Percentiles rank a stretch among this genome's conserved stretches.
Conservation (phyloP, 2,329 filamentous ascomycete genomes). For the Ambrosiella beaveri region DNA sequence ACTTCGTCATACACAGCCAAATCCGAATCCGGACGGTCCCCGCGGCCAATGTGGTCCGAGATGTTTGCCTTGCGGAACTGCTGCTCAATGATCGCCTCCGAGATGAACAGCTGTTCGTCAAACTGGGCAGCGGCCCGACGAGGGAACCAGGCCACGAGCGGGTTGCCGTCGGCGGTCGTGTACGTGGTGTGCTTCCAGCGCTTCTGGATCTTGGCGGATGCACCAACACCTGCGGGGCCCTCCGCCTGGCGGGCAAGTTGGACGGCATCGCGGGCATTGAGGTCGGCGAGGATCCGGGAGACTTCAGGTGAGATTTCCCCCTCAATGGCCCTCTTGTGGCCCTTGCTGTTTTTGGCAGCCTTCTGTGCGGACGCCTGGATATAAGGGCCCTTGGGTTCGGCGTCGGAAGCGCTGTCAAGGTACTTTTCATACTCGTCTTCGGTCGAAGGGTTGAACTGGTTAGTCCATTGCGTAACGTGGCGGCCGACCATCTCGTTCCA, state of each 20-base stretch:
- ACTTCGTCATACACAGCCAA: conserved; percentile 26
- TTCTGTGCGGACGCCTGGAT: not conserved
- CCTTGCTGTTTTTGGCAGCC: not conserved
- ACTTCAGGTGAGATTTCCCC: not conserved
- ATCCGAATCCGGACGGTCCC: conserved; percentile 20
- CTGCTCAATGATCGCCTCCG: conserved; percentile 29
- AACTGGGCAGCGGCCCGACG: conserved; percentile 27
- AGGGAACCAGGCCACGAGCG: conserved; percentile 21
- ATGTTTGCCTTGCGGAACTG: conserved; percentile 28
- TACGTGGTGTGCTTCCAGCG: conserved; percentile 12
- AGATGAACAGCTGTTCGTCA: conserved; percentile 24
- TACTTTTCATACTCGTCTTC: conserved; percentile 10
- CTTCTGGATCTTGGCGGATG: conserved; percentile 14
- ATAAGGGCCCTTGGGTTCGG: not conserved
- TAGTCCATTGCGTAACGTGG: conserved; percentile 27
- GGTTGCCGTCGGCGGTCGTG: conserved; percentile 13
- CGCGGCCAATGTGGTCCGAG: conserved; percentile 27
- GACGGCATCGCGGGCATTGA: not conserved
- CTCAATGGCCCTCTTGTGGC: not conserved
- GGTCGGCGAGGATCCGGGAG: conserved; percentile 1
- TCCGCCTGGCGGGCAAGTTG: conserved; percentile 9
- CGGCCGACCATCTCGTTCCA: conserved; percentile 33
- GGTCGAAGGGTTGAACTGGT: conserved; percentile 17
- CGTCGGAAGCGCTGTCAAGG: conserved; percentile 1
- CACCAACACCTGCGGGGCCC: conserved; percentile 5